Percentiles rank a stretch among this genome's conserved stretches.
Conservation (phyloP, 2,329 filamentous ascomycete genomes). For the Teratosphaeria epicoccoides region DNA sequence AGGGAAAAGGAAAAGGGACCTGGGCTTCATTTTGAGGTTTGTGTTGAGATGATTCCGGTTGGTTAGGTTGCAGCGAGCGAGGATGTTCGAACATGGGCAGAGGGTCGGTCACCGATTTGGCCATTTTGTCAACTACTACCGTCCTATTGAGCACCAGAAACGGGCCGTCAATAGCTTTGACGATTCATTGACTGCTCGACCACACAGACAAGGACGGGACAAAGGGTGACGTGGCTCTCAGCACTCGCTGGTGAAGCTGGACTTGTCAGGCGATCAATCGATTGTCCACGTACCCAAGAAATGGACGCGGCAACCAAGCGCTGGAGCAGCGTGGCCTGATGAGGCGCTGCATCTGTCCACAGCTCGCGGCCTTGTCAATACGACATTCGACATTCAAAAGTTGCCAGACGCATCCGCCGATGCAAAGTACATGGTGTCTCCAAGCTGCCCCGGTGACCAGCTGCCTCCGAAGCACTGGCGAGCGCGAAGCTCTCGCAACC, state of each 20-base stretch:
- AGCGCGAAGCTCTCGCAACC: too few relatives aligned
- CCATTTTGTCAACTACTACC: too few relatives aligned
- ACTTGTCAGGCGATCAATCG: neutral
- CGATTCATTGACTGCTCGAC: neutral
- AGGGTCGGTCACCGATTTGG: neutral
- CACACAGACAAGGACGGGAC: neutral
- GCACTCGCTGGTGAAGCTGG: neutral
- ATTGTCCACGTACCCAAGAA: neutral
- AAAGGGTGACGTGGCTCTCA: neutral
- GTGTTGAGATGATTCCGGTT: neutral
- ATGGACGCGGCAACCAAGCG: too few relatives aligned
- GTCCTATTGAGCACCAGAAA: neutral
- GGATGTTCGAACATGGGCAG: too few relatives aligned
- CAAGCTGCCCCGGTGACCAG: too few relatives aligned
- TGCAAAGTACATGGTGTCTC: too few relatives aligned
- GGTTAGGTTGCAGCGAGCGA: neutral
- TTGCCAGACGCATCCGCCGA: too few relatives aligned
- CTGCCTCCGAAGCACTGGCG: too few relatives aligned
- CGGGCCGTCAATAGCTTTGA: neutral
- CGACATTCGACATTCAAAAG: too few relatives aligned
- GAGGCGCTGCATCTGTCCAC: neutral
- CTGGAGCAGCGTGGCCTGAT: neutral
- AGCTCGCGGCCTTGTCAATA: neutral
- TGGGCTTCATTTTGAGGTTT: neutral
- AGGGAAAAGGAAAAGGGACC: neutral